phyloP scores from a whole-genome alignment of 495 filamentous ascomycete species.

The Lasiosphaeriaceae sp. region DNA sequence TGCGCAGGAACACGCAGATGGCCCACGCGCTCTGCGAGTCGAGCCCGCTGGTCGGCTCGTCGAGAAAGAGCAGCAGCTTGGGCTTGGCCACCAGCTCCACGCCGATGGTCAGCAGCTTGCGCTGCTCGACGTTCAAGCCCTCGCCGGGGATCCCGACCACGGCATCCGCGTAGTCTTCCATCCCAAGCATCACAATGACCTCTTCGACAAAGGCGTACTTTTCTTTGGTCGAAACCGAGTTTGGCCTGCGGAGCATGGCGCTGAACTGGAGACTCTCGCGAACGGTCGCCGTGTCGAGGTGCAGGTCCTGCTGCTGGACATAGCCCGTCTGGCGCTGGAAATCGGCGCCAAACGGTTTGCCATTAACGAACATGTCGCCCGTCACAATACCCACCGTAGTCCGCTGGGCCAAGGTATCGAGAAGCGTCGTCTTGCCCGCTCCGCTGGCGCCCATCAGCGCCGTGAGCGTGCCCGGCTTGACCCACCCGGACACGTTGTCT shows the following conservation, averaged over 20 bases:
- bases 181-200: slow-evolving; percentile 80
- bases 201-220: slow-evolving; percentile 82
- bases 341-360: slow-evolving; percentile 57
- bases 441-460: slow-evolving; percentile 82
- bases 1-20: slow-evolving; percentile 80
- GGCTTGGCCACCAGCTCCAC: slow-evolving; percentile 91
- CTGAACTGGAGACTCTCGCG: slow-evolving; percentile 75
- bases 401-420: slow-evolving; percentile 68
- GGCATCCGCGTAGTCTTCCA: slow-evolving; percentile 78
- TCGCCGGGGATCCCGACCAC: slow-evolving; percentile 80
- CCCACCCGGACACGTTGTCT: slow-evolving; percentile 68
- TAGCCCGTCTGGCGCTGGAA: slow-evolving; percentile 87
- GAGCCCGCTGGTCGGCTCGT: slow-evolving; percentile 78
- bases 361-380: slow-evolving; percentile 75
- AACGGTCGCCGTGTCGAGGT: slow-evolving; percentile 74
- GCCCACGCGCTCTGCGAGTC: slow-evolving; percentile 80
- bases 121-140: slow-evolving; percentile 46
- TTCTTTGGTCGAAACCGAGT: slow-evolving; percentile 56
- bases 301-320: slow-evolving; percentile 87
- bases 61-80: slow-evolving; percentile 67
- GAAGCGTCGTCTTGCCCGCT: slow-evolving; percentile 68
- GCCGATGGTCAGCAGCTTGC: slow-evolving; percentile 75
- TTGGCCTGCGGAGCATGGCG: slow-evolving; percentile 76
- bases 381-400: slow-evolving; percentile 65
- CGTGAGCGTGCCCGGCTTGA: slow-evolving; percentile 74